Conservation (phyloP, 805 yeast genomes). For the Yamadazyma nakazawae region DNA sequence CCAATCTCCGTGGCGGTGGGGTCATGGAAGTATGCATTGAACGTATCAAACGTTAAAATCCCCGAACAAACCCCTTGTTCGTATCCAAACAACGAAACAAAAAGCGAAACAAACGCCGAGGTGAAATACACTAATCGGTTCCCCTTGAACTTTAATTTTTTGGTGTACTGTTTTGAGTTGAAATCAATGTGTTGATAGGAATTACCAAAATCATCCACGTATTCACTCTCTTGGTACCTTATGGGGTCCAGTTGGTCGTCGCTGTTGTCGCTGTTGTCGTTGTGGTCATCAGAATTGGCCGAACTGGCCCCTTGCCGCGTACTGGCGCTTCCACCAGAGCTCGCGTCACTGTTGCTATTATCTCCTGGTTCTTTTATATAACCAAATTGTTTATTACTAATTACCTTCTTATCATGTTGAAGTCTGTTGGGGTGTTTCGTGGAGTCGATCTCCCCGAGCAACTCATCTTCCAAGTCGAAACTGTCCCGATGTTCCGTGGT, state of each 20-base stretch:
- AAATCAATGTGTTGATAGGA: constrained; percentile 36
- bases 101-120: constrained; percentile 42
- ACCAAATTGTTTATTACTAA: constrained; percentile 13
- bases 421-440: constrained; percentile 3
- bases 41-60: constrained; percentile 69
- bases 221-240: constrained; percentile 12
- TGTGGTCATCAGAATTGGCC: neutral
- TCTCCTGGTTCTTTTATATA: constrained; percentile 12
- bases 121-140: constrained; percentile 40
- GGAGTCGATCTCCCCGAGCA: constrained; percentile 4
- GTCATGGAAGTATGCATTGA: constrained; percentile 63
- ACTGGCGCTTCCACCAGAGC: constrained; percentile 1
- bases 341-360: constrained; percentile 4
- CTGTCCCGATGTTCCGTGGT: neutral
- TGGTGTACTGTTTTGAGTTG: constrained; percentile 31
- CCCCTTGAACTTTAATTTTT: constrained; percentile 34
- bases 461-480: constrained; percentile 6
- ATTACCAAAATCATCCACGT: constrained; percentile 32
- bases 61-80: constrained; percentile 87
- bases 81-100: constrained; percentile 39
- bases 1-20: constrained; percentile 79
- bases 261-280: too few relatives aligned
- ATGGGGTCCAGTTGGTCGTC: constrained; percentile 13
- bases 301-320: constrained; percentile 9
- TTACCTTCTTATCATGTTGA: constrained; percentile 12